Evolutionary conservation across 2,329 filamentous ascomycete genomes (phyloP).

Genomic region (Aspergillus bombycis): DNA sequence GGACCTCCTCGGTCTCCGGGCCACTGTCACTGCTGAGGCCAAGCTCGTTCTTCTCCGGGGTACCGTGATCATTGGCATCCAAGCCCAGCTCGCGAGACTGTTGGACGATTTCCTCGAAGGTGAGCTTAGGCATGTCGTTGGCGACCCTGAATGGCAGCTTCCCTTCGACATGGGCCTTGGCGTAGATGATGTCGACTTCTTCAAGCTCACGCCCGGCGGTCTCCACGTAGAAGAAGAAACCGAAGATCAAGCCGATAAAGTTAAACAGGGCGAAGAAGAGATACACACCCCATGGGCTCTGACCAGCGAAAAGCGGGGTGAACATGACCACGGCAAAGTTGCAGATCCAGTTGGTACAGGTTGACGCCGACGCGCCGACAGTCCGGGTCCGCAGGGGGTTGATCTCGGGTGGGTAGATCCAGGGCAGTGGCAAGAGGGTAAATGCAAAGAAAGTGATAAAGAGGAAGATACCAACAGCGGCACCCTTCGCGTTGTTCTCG

Average conservation of each 20-base stretch:
- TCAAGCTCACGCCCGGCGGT: conserved; percentile 48
- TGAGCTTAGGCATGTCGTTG: conserved; percentile 34
- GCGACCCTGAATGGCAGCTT: conserved; percentile 31
- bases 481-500: conserved; percentile 33
- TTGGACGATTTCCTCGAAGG: conserved; percentile 28
- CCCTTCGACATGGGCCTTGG: conserved; percentile 42
- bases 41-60: conserved; percentile 22
- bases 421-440: conserved; percentile 64
- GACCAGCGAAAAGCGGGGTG: conserved; percentile 41
- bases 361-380: conserved; percentile 55
- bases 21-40: conserved; percentile 21
- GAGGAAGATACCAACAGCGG: conserved; percentile 63
- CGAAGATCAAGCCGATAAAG: conserved; percentile 49
- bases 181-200: conserved; percentile 44
- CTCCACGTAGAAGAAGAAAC: conserved; percentile 57
- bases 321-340: conserved; percentile 58
- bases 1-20: conserved; percentile 11
- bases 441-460: conserved; percentile 70
- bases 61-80: conserved; percentile 10
- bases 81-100: conserved; percentile 30
- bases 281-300: conserved; percentile 43
- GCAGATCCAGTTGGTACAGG: conserved; percentile 57
- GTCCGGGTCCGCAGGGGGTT: conserved; percentile 57
- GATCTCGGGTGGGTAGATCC: conserved; percentile 54
- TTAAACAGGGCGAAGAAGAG: conserved; percentile 46